Base-by-base conservation (phyloP, 1,284 basidiomycete genomes). In the Phlebopus sp. region DNA sequence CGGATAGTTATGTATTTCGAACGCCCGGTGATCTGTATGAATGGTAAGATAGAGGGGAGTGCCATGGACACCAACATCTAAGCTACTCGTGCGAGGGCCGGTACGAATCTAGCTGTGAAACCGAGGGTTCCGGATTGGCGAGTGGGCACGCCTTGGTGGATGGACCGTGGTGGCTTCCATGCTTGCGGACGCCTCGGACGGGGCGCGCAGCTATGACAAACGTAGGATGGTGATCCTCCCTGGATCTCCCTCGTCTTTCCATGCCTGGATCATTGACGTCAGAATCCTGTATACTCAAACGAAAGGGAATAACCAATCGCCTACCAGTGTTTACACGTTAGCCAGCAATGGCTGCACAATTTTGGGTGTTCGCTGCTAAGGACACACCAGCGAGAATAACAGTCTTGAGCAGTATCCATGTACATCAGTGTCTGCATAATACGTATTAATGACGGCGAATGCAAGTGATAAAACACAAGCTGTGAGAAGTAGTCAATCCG, bases 381-480 rank as follows among this genome's bases (percentile, higher is more conserved):
- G 18, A 56, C 19, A 27, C 64, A 63, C 44, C 52, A 48, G 17
- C 62, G 64, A 11, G 62, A 67, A 38, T 58, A 63, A 21, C 64
- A 63, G 5, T 63, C 61, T 42, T 63, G 61, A 0, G 62, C 59
- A 1, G 57, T 50, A 40, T 65, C 64, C 60, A 64, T 62, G 47
- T 64, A 62, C 30, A 32, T 30, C 2, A 53, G 30, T 15, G 42
- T 42, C 62, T 64, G 47, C 2, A 15, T 7, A 29, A 9, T 8
- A 2, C 4, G 23, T 17, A 45, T 55, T 32, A 29, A 23, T 31
- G 30, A 27, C 9, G 11, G 4, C 10, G 6, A 11, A 3, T 11
- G 7, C 17, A 25, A 7, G 25, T 10, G n/a, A n/a, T n/a, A n/a
- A n/a, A n/a, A n/a, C n/a, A n/a, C n/a, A n/a, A n/a, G n/a, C n/a